These are phyloP conservation scores for Zygotorulaspora mrakii DNA, from an alignment of 1,139 yeast genomes.

Conservation along the genomic window DNA sequence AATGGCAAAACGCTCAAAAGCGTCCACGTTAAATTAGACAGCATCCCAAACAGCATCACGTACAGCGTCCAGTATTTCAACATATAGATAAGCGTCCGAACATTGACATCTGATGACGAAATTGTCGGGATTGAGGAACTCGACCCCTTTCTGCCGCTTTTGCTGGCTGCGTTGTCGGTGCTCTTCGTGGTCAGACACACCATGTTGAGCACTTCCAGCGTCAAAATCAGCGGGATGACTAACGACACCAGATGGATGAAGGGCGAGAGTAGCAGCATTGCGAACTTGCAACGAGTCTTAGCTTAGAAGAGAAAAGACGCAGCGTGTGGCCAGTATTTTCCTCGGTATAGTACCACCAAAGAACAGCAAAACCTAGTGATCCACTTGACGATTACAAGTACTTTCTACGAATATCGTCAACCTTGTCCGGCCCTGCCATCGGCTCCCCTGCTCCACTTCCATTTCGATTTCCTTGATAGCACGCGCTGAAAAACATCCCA, in stretches of 20 bases:
- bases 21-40: constrained; percentile 9
- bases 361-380: too few relatives aligned
- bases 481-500: too few relatives aligned
- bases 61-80: constrained; percentile 16
- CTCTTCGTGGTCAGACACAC: constrained; percentile 5
- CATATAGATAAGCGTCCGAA: constrained; percentile 11
- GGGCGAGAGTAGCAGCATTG: constrained; percentile 6
- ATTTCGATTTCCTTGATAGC: too few relatives aligned
- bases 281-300: too few relatives aligned
- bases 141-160: neutral
- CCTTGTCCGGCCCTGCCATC: too few relatives aligned
- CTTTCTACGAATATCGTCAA: too few relatives aligned
- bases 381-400: too few relatives aligned
- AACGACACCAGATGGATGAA: constrained; percentile 14
- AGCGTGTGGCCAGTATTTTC: too few relatives aligned
- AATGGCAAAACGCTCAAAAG: constrained; percentile 11
- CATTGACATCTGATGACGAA: constrained; percentile 7
- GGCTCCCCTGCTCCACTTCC: too few relatives aligned
- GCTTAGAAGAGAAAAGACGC: too few relatives aligned
- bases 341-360: too few relatives aligned
- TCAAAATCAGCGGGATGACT: constrained; percentile 21
- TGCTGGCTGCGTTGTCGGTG: neutral
- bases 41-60: constrained; percentile 12
- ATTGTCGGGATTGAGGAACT: constrained; percentile 3
- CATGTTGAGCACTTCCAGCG: constrained; percentile 20